These are phyloP conservation scores for Hygrophorus russula DNA, from an alignment of 768 basidiomycete species.

Conservation along the genomic window DNA sequence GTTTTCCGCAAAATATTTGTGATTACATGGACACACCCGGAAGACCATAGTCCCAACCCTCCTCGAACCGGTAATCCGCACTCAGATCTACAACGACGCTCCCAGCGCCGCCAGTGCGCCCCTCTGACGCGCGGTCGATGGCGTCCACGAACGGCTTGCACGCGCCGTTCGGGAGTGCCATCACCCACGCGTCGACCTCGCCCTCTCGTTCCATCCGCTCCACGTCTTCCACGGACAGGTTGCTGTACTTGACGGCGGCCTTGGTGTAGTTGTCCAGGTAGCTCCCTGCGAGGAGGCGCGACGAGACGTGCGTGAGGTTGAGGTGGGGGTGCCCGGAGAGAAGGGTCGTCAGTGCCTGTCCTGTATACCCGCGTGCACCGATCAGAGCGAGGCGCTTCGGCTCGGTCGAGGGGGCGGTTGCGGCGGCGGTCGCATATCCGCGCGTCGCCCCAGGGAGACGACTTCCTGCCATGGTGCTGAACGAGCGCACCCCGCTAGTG, in stretches of 20 bases:
- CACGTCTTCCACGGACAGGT: constrained; percentile 70
- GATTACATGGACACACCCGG: constrained; percentile 72
- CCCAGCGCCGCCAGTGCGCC: constrained; percentile 36
- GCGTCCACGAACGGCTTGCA: constrained; percentile 97
- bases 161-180: constrained; percentile 97
- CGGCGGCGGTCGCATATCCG: constrained; percentile 23
- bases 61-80: constrained; percentile 93
- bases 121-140: constrained; percentile 62
- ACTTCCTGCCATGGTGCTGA: constrained; percentile 46
- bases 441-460: constrained; percentile 25
- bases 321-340: constrained; percentile 83
- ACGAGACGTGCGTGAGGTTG: constrained; percentile 90
- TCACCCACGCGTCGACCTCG: constrained; percentile 96
- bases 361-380: constrained; percentile 93
- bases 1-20: constrained; percentile 31
- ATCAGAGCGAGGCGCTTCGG: constrained; percentile 90
- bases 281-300: constrained; percentile 82
- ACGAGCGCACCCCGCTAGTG: constrained; percentile 37
- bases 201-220: constrained; percentile 81
- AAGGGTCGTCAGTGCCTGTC: constrained; percentile 82
- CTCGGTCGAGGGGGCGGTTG: constrained; percentile 36
- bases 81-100: constrained; percentile 88
- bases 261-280: constrained; percentile 78
- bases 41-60: constrained; percentile 94
- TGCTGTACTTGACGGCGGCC: constrained; percentile 59